Conservation (phyloP, 257 asterid genomes). For the Penstemon eatonii region DNA sequence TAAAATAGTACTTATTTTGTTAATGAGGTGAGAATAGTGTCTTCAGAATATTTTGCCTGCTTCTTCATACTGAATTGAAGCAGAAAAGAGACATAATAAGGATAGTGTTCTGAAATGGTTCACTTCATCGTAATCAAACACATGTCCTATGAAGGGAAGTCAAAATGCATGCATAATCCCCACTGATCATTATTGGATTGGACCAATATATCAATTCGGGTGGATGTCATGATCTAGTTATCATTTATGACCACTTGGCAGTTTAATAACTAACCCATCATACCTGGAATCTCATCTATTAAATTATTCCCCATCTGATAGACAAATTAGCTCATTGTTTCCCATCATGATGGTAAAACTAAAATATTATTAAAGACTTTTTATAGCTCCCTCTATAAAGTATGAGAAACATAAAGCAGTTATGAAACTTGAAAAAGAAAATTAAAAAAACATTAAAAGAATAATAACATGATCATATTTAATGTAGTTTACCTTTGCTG, state of each 20-base stretch:
- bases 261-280: too few relatives aligned
- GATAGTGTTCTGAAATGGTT: not conserved
- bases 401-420: constrained; percentile 15
- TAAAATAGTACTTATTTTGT: not conserved
- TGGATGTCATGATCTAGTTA: too few relatives aligned
- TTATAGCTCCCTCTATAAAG: not conserved
- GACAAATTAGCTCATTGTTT: not conserved
- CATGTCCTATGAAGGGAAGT: not conserved
- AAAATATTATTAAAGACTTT: too few relatives aligned
- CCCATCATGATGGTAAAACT: not conserved
- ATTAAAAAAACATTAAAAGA: not conserved
- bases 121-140: not conserved
- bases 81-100: not conserved
- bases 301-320: too few relatives aligned
- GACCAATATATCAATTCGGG: too few relatives aligned
- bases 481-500: constrained; percentile 65
- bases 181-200: too few relatives aligned
- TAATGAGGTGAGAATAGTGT: not conserved
- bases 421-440: constrained; percentile 6
- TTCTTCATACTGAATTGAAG: not conserved
- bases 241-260: too few relatives aligned
- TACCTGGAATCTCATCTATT: too few relatives aligned
- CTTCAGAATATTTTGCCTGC: not conserved
- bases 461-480: constrained; percentile 10
- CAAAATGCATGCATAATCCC: not conserved